phyloP scores from a whole-genome alignment of 2,329 filamentous ascomycete species.

The Paracorniculantispora psalliotae region DNA sequence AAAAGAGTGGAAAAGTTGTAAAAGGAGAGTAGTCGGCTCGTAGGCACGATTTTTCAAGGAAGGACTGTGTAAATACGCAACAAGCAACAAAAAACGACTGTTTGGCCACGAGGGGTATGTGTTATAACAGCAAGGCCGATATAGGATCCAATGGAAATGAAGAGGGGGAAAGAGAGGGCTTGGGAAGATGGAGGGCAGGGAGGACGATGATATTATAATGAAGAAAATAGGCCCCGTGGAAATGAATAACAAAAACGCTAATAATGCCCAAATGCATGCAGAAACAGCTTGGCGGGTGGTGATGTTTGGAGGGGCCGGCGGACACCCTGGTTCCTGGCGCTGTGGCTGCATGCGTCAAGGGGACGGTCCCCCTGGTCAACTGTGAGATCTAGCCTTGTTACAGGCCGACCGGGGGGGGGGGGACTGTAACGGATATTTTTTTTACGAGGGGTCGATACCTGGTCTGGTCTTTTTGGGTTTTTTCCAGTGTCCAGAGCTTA shows the following conservation, averaged over 20 bases:
- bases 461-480: neutral
- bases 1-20: constrained; percentile 34
- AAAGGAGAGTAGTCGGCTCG: constrained; percentile 16
- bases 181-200: neutral
- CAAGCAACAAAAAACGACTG: constrained; percentile 3
- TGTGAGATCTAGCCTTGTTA: constrained; percentile 26
- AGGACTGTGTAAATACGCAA: constrained; percentile 15
- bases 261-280: constrained; percentile 2
- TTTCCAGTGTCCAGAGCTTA: neutral
- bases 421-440: constrained; percentile 17
- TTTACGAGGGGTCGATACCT: neutral
- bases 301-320: constrained; percentile 13
- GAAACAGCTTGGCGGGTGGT: constrained; percentile 13
- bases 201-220: constrained; percentile 10
- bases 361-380: constrained; percentile 10
- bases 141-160: neutral
- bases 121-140: neutral
- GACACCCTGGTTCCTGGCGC: too few species aligned
- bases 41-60: constrained; percentile 23
- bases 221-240: neutral
- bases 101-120: constrained; percentile 1
- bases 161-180: neutral
- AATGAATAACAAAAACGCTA: neutral
- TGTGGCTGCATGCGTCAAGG: constrained; percentile 7
- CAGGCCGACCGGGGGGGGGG: constrained; percentile 18